A percentile compares a stretch with the other conserved stretches of the same genome.
phyloP scores from a whole-genome alignment of 257 asterid genomes.

The Scutellaria minor region DNA sequence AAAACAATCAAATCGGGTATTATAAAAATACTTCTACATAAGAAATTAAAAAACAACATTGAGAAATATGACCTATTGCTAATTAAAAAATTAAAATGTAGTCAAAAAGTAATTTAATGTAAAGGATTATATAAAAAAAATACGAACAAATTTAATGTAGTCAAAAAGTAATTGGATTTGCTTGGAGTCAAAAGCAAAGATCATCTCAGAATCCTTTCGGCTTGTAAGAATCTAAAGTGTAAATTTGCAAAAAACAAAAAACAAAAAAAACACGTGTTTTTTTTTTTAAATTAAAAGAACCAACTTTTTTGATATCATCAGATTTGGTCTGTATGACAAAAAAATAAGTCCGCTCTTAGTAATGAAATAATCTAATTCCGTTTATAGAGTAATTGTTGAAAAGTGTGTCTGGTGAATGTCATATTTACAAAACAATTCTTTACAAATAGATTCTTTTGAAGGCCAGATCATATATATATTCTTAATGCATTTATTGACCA shows the following conservation, averaged over 20 bases:
- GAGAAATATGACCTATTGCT: neutral
- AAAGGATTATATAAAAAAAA: neutral
- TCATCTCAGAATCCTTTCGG: slow-evolving; percentile 36
- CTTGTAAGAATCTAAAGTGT: slow-evolving; percentile 27
- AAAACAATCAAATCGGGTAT: too few relatives aligned
- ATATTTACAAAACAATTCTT: too few relatives aligned
- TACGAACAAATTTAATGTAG: too few relatives aligned
- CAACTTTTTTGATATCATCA: slow-evolving; percentile 21
- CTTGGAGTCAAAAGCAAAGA: slow-evolving; percentile 38
- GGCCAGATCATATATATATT: too few relatives aligned
- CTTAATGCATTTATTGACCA: too few relatives aligned
- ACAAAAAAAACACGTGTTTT: neutral
- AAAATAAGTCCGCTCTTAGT: neutral
- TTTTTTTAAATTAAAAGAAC: slow-evolving; percentile 19
- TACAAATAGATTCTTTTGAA: too few relatives aligned
- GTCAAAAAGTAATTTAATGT: neutral
- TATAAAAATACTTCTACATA: too few relatives aligned
- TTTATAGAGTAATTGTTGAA: neutral
- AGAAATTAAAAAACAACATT: too few relatives aligned
- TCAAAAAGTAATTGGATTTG: slow-evolving; percentile 24
- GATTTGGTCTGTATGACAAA: slow-evolving; percentile 23
- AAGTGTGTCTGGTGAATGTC: too few relatives aligned
- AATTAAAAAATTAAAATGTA: neutral
- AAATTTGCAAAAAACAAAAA: neutral
- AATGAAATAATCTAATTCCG: neutral